Conservation (phyloP, 805 yeast species). For the Zygosaccharomyces pseudorouxii region DNA sequence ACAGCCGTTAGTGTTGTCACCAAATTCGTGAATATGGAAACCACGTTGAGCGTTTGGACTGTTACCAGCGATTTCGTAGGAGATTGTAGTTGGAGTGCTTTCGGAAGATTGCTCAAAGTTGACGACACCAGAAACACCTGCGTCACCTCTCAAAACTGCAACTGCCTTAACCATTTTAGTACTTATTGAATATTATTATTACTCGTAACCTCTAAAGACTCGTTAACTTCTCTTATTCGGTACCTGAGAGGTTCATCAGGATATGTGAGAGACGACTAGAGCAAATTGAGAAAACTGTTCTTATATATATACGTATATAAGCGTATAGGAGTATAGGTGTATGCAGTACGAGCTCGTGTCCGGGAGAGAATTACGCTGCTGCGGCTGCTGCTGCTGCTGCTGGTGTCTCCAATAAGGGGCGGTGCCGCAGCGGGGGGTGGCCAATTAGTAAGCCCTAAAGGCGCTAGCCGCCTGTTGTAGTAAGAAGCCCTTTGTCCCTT, state of each 20-base stretch:
- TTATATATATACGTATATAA: background rate
- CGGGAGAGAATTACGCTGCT: too few relatives aligned
- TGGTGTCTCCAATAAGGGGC: too few relatives aligned
- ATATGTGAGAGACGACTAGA: background rate
- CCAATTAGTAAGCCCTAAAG: too few relatives aligned
- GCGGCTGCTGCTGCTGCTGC: too few relatives aligned
- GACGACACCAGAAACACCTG: slow-evolving; percentile 83
- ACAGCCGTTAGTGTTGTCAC: slow-evolving; percentile 96
- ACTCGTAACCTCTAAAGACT: slow-evolving; percentile 1
- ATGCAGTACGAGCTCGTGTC: too few relatives aligned
- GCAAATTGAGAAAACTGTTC: slow-evolving; percentile 3
- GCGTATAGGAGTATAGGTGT: background rate
- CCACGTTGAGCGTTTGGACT: slow-evolving; percentile 86
- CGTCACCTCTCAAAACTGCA: slow-evolving; percentile 95
- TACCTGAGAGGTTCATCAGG: background rate
- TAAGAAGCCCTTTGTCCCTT: background rate
- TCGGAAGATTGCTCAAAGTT: slow-evolving; percentile 80
- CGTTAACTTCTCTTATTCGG: background rate
- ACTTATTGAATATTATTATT: background rate
- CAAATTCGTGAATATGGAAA: slow-evolving; percentile 97
- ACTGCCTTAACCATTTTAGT: slow-evolving; percentile 47
- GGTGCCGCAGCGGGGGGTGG: too few relatives aligned
- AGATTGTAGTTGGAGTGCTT: slow-evolving; percentile 73
- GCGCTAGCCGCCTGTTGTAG: too few relatives aligned
- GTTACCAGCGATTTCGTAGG: slow-evolving; percentile 89